These are phyloP conservation scores for Curvularia hawaiiensis DNA, from an alignment of 2,329 filamentous ascomycete species.

Conservation along the genomic window DNA sequence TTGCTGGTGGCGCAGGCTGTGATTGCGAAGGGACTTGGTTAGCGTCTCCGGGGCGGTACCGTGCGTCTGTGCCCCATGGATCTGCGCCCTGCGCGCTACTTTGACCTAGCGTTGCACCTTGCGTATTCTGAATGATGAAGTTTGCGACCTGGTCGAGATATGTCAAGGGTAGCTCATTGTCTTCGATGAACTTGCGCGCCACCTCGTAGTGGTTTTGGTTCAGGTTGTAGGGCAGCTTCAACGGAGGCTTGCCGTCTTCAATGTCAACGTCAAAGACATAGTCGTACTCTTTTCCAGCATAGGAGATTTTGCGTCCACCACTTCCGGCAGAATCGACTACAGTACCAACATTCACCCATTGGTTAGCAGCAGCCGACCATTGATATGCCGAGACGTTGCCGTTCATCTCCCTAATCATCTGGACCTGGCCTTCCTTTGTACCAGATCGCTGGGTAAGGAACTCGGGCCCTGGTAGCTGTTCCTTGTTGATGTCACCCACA, in stretches of 20 bases:
- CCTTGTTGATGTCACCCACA: constrained; percentile 79
- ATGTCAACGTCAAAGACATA: constrained; percentile 97
- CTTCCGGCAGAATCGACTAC: constrained; percentile 89
- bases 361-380: constrained; percentile 70
- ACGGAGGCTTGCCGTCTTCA: constrained; percentile 87
- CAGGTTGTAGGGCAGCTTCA: constrained; percentile 93
- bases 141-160: constrained; percentile 93
- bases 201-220: constrained; percentile 92
- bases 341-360: constrained; percentile 91
- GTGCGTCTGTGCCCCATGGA: constrained; percentile 76
- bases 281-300: constrained; percentile 88
- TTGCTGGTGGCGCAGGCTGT: constrained; percentile 48
- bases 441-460: constrained; percentile 82
- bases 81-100: constrained; percentile 61
- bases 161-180: constrained; percentile 83
- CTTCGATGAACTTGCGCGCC: constrained; percentile 86
- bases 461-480: constrained; percentile 85
- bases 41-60: constrained; percentile 76
- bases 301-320: constrained; percentile 66
- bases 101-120: constrained; percentile 81
- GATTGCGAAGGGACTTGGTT: constrained; percentile 43
- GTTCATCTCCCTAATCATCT: constrained; percentile 84
- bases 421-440: constrained; percentile 94
- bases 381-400: constrained; percentile 85
- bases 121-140: constrained; percentile 89